Evolutionary conservation across 2,329 filamentous ascomycete genomes (phyloP).

Genomic region (Epicoccum nigrum): DNA sequence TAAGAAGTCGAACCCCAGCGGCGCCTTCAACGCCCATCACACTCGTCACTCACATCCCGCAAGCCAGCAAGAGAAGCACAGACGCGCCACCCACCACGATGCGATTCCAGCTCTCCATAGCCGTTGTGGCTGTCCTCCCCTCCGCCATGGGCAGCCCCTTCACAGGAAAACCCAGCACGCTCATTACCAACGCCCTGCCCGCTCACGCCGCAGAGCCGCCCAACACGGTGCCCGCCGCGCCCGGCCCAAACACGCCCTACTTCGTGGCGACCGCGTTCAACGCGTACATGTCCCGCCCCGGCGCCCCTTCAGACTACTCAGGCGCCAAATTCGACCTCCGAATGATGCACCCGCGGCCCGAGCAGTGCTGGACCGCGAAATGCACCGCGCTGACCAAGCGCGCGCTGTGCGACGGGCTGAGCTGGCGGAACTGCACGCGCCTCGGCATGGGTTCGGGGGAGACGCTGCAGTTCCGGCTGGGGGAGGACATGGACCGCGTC

Average conservation of each 20-base stretch:
- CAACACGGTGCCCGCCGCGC: background rate
- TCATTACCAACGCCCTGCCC: background rate
- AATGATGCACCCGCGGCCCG: background rate
- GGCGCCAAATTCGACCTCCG: background rate
- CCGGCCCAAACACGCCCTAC: background rate
- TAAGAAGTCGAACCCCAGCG: constrained; percentile 10
- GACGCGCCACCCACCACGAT: background rate
- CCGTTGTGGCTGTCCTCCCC: background rate
- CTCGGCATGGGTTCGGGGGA: background rate
- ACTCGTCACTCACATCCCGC: background rate
- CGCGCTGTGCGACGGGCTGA: background rate
- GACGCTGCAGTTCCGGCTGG: background rate
- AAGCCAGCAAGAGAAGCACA: background rate
- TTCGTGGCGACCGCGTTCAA: background rate
- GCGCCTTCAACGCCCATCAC: constrained; percentile 8
- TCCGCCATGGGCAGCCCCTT: background rate
- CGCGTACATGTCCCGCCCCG: background rate
- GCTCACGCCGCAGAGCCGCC: background rate
- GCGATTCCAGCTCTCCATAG: background rate
- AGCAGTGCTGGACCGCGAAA: background rate
- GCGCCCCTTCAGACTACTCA: background rate
- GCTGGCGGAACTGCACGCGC: background rate
- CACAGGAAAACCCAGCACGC: background rate
- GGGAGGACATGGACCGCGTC: background rate
- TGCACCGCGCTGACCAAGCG: background rate